Percentiles rank a stretch among this genome's conserved stretches.
Conservation (phyloP, 345 rosid genomes). For the Euclidium syriacum region DNA sequence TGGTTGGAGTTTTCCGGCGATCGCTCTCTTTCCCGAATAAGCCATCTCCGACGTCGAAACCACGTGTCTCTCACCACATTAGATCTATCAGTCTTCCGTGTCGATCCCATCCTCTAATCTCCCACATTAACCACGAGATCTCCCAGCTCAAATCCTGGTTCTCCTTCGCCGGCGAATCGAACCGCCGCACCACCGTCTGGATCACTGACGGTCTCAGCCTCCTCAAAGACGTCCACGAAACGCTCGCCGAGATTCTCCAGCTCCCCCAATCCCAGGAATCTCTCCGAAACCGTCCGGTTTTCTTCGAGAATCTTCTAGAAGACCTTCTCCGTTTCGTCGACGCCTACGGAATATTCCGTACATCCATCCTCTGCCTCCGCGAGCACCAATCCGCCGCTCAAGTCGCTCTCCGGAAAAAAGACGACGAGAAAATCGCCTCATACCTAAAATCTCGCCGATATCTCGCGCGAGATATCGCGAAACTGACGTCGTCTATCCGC, state of each 20-base stretch:
- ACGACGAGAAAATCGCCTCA: conserved; percentile 14
- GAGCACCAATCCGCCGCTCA: conserved; percentile 35
- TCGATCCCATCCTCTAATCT: conserved; percentile 31
- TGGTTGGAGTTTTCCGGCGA: conserved; percentile 41
- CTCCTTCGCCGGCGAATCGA: conserved; percentile 5
- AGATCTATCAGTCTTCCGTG: conserved; percentile 34
- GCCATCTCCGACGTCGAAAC: conserved; percentile 22
- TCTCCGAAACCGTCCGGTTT: conserved; percentile 24
- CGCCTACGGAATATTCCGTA: conserved; percentile 36
- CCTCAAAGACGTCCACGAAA: conserved; percentile 32
- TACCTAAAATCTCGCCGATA: conserved; percentile 28
- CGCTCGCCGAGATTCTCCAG: conserved; percentile 28
- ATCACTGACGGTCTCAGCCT: conserved; percentile 29
- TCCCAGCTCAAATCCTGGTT: conserved; percentile 38
- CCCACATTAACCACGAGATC: conserved; percentile 35
- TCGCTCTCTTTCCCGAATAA: conserved; percentile 35
- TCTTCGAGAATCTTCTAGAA: conserved; percentile 35
- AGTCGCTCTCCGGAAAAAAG: conserved; percentile 26
- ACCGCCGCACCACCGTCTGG: conserved; percentile 29
- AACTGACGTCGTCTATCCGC: conserved; percentile 21
- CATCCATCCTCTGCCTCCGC: conserved; percentile 24
- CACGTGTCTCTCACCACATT: conserved; percentile 37
- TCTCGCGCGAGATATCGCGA: conserved; percentile 22
- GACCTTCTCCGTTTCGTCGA: conserved; percentile 33
- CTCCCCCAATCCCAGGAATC: conserved; percentile 35